Conservation (phyloP, 1,284 basidiomycete species). For the Meira miltonrushii region DNA sequence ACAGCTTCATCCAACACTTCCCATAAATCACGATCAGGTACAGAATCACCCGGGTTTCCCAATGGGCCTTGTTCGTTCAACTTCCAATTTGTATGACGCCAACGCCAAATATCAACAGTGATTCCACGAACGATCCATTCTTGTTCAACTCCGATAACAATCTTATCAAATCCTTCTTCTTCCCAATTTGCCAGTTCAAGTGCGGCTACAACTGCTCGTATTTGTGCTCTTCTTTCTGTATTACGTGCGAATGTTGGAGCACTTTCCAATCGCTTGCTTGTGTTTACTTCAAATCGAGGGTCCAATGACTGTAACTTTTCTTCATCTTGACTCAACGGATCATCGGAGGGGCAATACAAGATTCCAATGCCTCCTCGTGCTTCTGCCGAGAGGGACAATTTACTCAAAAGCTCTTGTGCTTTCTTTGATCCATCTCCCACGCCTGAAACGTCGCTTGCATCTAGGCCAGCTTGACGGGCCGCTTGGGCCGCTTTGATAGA, state of each 20-base stretch:
- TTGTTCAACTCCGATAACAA: constrained; percentile 46
- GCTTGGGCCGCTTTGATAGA: constrained; percentile 9
- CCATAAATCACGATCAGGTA: constrained; percentile 50
- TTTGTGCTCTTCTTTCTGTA: constrained; percentile 30
- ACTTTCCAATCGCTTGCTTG: constrained; percentile 40
- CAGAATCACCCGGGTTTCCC: constrained; percentile 36
- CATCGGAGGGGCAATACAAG: constrained; percentile 30
- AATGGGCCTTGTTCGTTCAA: constrained; percentile 28
- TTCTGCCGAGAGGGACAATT: constrained; percentile 11
- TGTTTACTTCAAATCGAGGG: constrained; percentile 32
- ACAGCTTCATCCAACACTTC: constrained; percentile 44
- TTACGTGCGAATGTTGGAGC: constrained; percentile 26
- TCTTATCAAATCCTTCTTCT: constrained; percentile 48
- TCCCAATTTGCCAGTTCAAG: constrained; percentile 46
- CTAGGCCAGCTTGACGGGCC: constrained; percentile 1
- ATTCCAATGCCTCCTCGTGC: constrained; percentile 31
- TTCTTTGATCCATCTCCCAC: background rate
- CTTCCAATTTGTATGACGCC: constrained; percentile 43
- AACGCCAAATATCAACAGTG: constrained; percentile 44
- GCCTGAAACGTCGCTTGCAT: background rate
- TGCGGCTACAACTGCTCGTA: constrained; percentile 43
- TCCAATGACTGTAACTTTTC: constrained; percentile 3
- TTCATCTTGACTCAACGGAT: constrained; percentile 2
- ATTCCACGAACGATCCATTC: constrained; percentile 49
- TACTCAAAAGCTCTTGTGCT: constrained; percentile 1